Percentiles rank a stretch among this genome's conserved stretches.
These are phyloP conservation scores for Starmerella asiatica DNA, from an alignment of 805 yeast genomes.

Conservation along the genomic window DNA sequence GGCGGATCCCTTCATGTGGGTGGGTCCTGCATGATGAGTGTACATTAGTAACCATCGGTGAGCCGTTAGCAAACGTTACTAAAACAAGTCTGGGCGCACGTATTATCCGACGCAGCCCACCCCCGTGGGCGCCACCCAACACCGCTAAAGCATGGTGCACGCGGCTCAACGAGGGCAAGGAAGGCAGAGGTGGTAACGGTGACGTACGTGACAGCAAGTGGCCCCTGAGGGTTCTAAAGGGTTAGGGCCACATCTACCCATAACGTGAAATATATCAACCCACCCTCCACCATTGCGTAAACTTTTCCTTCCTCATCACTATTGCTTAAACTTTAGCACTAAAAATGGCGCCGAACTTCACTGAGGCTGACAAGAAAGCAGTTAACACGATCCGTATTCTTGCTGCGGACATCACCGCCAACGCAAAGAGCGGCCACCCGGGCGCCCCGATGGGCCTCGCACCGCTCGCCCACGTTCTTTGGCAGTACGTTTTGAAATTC, in stretches of 20 bases:
- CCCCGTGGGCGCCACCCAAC: too few species aligned
- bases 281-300: too few species aligned
- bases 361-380: conserved; percentile 59
- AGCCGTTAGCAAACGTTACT: too few species aligned
- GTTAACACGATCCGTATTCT: conserved; percentile 79
- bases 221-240: neutral
- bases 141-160: too few species aligned
- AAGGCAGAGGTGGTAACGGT: too few species aligned
- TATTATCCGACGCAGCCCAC: too few species aligned
- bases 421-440: conserved; percentile 95
- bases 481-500: conserved; percentile 60
- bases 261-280: neutral
- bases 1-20: too few species aligned
- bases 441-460: conserved; percentile 99
- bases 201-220: too few species aligned
- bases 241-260: neutral
- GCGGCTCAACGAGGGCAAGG: too few species aligned
- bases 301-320: neutral
- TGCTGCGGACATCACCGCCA: conserved; percentile 73
- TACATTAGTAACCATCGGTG: too few species aligned
- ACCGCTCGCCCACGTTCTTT: conserved; percentile 81
- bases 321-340: neutral
- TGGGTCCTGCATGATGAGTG: too few species aligned
- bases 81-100: too few species aligned
- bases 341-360: conserved; percentile 24